A percentile compares a stretch with the other conserved stretches of the same genome.
These are phyloP conservation scores for Dentipellis fragilis DNA, from an alignment of 768 basidiomycete genomes.

Conservation along the genomic window DNA sequence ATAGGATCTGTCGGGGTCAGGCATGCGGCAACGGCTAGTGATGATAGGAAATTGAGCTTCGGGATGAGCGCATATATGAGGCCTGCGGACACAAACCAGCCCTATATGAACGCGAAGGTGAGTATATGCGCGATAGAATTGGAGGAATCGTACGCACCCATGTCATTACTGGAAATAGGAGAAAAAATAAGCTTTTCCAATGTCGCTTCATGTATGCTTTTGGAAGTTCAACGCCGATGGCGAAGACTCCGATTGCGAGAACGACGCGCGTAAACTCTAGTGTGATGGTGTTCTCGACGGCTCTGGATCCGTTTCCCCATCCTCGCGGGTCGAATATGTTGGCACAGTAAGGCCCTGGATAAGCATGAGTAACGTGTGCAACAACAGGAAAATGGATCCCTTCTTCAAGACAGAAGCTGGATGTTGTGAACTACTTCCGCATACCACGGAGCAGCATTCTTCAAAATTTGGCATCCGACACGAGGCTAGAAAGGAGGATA, in stretches of 20 bases:
- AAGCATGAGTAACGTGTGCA: neutral
- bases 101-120: constrained; percentile 29
- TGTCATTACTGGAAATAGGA: constrained; percentile 76
- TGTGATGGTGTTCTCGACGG: constrained; percentile 62
- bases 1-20: constrained; percentile 94
- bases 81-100: constrained; percentile 89
- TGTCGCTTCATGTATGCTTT: constrained; percentile 92
- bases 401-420: no score
- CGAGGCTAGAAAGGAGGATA: neutral
- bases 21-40: constrained; percentile 85
- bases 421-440: no score
- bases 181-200: constrained; percentile 81
- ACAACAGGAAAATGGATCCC: no score
- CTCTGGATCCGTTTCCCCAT: constrained; percentile 48
- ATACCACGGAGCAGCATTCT: no score
- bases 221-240: constrained; percentile 94
- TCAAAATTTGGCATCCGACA: neutral
- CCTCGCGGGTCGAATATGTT: constrained; percentile 72
- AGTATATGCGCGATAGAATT: neutral
- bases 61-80: constrained; percentile 92
- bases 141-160: constrained; percentile 45
- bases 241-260: constrained; percentile 94
- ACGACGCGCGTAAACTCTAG: constrained; percentile 89
- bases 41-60: constrained; percentile 78
- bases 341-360: constrained; percentile 69